These are phyloP conservation scores for Allium cepa DNA, from an alignment of 106 monocot species.

Conservation along the genomic window DNA sequence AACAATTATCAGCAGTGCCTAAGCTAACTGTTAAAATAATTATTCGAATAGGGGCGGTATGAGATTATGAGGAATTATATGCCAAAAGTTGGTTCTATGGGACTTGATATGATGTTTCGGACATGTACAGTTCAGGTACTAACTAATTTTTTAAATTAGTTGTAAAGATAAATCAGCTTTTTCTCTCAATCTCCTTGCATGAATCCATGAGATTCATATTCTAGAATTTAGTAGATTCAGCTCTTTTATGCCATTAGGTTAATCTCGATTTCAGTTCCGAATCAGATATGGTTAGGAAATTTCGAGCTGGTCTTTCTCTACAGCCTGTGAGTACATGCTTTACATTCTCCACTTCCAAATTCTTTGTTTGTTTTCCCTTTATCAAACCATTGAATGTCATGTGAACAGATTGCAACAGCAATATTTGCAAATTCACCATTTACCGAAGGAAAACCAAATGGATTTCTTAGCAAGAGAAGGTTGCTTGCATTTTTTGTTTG, in stretches of 20 bases:
- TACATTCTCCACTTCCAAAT: background rate
- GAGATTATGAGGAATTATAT: conserved; percentile 98
- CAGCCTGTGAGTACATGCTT: conserved; percentile 67
- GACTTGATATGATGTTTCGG: conserved; percentile 97
- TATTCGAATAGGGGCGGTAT: conserved; percentile 73
- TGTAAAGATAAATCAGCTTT: background rate
- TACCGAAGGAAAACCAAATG: conserved; percentile 97
- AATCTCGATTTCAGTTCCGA: conserved; percentile 99
- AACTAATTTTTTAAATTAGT: background rate
- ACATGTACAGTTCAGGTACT: conserved; percentile 97
- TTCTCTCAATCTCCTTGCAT: background rate
- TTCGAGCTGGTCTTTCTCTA: conserved; percentile 83
- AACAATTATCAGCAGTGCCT: too few relatives aligned
- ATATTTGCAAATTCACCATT: conserved; percentile 99
- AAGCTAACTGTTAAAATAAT: too few relatives aligned
- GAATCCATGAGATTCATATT: too few relatives aligned
- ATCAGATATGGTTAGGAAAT: conserved; percentile 93
- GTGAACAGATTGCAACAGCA: conserved; percentile 85
- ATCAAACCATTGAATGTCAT: background rate
- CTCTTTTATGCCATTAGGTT: conserved; percentile 36
- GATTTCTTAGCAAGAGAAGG: conserved; percentile 96
- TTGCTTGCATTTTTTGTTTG: conserved; percentile 1
- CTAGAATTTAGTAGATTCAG: too few relatives aligned
- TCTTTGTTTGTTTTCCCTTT: background rate
- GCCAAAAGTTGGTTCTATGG: conserved; percentile 98